phyloP scores from a whole-genome alignment of 2,329 filamentous ascomycete genomes.

The Sclerotinia borealis region DNA sequence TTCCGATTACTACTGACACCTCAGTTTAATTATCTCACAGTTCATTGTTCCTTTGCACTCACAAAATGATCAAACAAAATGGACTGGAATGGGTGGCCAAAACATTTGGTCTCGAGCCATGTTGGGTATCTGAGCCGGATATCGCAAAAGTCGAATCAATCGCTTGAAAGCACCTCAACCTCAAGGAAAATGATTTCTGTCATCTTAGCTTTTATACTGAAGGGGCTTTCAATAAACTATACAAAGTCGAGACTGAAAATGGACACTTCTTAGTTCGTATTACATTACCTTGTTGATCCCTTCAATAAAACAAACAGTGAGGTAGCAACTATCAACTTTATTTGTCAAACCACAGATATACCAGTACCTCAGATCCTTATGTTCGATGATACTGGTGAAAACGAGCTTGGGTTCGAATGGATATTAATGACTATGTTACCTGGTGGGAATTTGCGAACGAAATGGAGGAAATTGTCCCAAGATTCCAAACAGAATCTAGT shows the following conservation, averaged over 20 bases:
- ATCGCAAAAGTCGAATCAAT: conserved; percentile 24
- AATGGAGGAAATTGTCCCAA: conserved; percentile 33
- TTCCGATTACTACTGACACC: too few species aligned
- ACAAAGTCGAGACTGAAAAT: conserved; percentile 24
- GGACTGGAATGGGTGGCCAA: conserved; percentile 13
- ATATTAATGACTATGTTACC: conserved; percentile 34
- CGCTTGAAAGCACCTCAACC: conserved; percentile 24
- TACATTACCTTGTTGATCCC: conserved; percentile 34
- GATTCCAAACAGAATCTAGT: conserved; percentile 32
- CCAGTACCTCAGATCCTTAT: conserved; percentile 34
- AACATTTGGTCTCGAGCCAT: conserved; percentile 16
- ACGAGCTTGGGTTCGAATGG: conserved; percentile 38
- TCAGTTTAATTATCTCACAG: too few species aligned
- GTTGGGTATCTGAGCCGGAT: conserved; percentile 28
- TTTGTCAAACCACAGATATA: conserved; percentile 30
- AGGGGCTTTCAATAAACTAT: conserved; percentile 32
- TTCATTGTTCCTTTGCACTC: too few species aligned
- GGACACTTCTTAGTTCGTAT: conserved; percentile 33
- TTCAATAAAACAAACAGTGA: conserved; percentile 37
- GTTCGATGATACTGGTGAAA: conserved; percentile 32
- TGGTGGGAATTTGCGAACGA: conserved; percentile 19
- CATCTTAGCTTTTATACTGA: conserved; percentile 25
- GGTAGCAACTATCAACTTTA: conserved; percentile 35
- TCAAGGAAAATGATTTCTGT: conserved; percentile 20
- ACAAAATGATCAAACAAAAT: conserved; percentile 8